Percentiles rank a stretch among this genome's conserved stretches.
Conservation (phyloP, 805 yeast genomes). For the Yarrowia yakushimensis region DNA sequence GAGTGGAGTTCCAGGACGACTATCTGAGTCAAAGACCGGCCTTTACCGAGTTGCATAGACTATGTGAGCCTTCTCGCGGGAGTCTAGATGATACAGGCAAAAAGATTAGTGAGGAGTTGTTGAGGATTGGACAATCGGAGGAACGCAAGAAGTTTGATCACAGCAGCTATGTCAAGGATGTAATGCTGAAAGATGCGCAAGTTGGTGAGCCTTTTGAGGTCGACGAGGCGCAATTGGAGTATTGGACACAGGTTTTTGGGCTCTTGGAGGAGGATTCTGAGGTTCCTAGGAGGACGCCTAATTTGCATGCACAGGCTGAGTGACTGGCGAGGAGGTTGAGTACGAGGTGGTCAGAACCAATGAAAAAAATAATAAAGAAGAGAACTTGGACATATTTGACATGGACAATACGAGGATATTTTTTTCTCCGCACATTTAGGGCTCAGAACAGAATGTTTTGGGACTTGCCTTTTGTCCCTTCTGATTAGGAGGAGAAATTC, state of each 20-base stretch:
- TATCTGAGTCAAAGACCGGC: neutral
- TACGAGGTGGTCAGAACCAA: no score
- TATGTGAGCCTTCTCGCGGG: neutral
- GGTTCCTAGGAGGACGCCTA: neutral
- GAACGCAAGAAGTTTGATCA: neutral
- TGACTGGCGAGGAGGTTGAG: no score
- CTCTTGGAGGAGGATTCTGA: neutral
- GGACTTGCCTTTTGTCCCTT: no score
- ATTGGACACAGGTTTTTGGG: neutral
- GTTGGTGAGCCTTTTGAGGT: neutral
- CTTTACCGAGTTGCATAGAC: neutral
- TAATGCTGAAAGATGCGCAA: neutral
- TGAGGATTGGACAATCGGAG: neutral
- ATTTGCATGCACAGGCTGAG: no score
- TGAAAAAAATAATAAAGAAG: no score
- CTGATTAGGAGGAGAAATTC: no score
- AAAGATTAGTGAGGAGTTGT: neutral
- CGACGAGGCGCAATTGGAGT: neutral
- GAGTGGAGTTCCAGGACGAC: neutral
- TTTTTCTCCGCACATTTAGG: no score
- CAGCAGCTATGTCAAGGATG: neutral
- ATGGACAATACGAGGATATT: no score
- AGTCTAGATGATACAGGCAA: neutral
- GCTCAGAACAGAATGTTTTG: no score
- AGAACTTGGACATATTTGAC: no score